Conservation (phyloP, 768 basidiomycete genomes). For the Xerocomellus dryophilus region DNA sequence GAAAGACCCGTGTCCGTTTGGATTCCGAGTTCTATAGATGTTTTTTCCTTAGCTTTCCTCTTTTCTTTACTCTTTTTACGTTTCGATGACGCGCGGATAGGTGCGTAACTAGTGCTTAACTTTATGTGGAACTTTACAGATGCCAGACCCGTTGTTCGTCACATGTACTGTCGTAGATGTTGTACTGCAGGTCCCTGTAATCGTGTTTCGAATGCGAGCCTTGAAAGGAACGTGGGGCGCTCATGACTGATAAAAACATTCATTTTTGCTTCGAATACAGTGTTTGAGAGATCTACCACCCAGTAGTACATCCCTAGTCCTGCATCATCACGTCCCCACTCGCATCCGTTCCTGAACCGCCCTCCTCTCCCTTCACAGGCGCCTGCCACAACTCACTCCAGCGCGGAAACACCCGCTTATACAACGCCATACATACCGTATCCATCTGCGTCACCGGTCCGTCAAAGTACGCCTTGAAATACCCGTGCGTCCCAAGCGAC, state of each 20-base stretch:
- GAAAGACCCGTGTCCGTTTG: neutral
- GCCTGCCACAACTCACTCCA: conserved; percentile 63
- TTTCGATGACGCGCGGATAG: neutral
- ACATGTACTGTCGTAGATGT: neutral
- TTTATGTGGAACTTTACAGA: neutral
- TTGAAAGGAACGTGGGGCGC: neutral
- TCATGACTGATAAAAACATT: too few relatives aligned
- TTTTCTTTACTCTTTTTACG: neutral
- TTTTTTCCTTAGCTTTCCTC: neutral
- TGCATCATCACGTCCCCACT: conserved; percentile 29
- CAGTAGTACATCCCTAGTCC: neutral
- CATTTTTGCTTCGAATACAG: neutral
- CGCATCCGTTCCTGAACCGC: neutral
- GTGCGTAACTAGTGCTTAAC: neutral
- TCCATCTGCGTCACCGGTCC: conserved; percentile 95
- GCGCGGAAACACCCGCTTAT: conserved; percentile 92
- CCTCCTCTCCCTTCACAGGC: neutral
- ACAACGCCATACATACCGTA: conserved; percentile 90
- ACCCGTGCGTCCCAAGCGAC: conserved; percentile 94
- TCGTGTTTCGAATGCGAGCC: neutral
- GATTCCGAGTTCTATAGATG: neutral
- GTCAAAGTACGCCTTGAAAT: conserved; percentile 96
- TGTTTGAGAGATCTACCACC: neutral
- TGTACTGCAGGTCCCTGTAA: neutral
- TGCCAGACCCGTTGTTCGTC: neutral